Base-by-base conservation (phyloP, 768 basidiomycete genomes). In the Lactarius quietus region DNA sequence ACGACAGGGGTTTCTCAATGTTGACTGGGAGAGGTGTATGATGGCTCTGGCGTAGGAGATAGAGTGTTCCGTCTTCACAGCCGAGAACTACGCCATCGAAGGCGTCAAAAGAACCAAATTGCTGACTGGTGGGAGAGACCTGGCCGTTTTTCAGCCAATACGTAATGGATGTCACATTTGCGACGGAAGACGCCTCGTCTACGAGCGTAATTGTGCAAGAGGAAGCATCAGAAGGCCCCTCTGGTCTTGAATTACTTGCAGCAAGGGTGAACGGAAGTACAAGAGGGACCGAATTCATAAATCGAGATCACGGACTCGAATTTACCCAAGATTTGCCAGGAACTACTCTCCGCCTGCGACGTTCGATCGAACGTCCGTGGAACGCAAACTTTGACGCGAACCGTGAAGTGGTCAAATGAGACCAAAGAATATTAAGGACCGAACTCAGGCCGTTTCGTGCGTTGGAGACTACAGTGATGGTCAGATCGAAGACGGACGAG, bases 41-140 rank as follows among this genome's bases (percentile, higher is more conserved):
- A 29, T 35, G 61, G 17, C 36, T 59, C 17, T 62, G 67, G 48
- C 64, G 70, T 58, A 79, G 73, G 61, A 80, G 31, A 56, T 73
- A 78, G 35, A 79, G 57, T 8, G 76, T 73, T 31, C 79, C 79
- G 48, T 80, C 79, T 51, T 70, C 67, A 59, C 77, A 78, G 3
- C 79, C 79, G 17, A 79, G 61, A 4, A 71, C 75, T 10, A 72
- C 71, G 8, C 76, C 76, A 53, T 61, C 61, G 45, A 55, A 55
- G 10, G 69, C 53, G 18, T 70, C 62, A 38, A 43, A 58, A 57
- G 62, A 56, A 31, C 43, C 29, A 33, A 28, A 55, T 51, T 52
- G 65, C 39, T 57, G 61, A 26, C 23, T 23, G 10, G 60, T 18
- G 36, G 65, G 33, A 33, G 56, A 43, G 2, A 20, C 38, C 2